phyloP scores from a whole-genome alignment of 2,329 filamentous ascomycete species.

The Verticillium zaregamsianum region DNA sequence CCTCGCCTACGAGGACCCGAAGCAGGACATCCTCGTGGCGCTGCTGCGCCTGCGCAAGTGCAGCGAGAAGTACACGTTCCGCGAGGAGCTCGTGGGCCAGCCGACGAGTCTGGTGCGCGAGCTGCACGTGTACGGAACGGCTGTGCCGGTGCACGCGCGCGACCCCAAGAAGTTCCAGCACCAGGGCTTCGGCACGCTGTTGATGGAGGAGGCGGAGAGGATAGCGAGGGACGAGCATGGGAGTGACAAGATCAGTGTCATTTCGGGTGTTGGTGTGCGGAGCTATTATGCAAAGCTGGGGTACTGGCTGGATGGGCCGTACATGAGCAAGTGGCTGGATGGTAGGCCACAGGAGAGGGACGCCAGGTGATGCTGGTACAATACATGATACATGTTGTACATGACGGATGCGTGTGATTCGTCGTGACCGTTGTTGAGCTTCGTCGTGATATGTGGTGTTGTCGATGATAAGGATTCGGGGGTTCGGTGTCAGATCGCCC shows the following conservation, averaged over 20 bases:
- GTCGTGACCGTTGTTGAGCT: neutral
- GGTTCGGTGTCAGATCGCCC: too few species aligned
- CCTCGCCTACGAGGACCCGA: conserved; percentile 94
- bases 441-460: neutral
- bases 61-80: conserved; percentile 85
- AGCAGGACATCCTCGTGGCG: conserved; percentile 95
- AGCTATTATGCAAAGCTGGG: conserved; percentile 93
- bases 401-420: neutral
- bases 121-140: conserved; percentile 93
- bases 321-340: conserved; percentile 66
- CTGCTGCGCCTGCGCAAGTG: conserved; percentile 87
- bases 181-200: conserved; percentile 88
- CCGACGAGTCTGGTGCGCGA: conserved; percentile 90
- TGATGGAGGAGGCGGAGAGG: conserved; percentile 97
- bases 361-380: neutral
- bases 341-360: conserved; percentile 24
- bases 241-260: conserved; percentile 91
- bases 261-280: conserved; percentile 93
- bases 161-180: conserved; percentile 98
- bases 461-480: too few species aligned
- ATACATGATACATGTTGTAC: neutral
- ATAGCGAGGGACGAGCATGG: conserved; percentile 94
- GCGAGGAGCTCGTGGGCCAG: conserved; percentile 79
- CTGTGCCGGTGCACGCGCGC: conserved; percentile 93
- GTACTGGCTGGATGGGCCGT: conserved; percentile 89